Base-by-base conservation (phyloP, 1,284 basidiomycete species). In the Sporisorium iseilematis-ciliati region DNA sequence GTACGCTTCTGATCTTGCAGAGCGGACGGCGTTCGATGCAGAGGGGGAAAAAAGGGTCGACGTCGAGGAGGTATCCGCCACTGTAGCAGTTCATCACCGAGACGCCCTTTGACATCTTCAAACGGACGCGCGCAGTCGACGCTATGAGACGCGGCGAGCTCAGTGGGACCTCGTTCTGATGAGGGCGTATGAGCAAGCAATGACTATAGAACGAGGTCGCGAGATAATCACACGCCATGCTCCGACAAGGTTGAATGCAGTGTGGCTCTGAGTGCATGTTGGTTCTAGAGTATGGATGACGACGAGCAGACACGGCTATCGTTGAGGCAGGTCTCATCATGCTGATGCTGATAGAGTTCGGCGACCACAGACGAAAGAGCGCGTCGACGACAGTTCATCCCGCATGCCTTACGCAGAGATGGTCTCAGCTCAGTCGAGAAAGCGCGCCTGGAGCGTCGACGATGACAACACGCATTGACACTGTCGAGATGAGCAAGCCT, bases 21-120 rank as follows among this genome's bases (percentile, higher is more conserved):
- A 38, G 35, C 35, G 23, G 38, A 56, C 65, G 58, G 54, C 33
- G 56, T 68, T 62, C 59, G 40, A 49, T 54, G 50, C 59, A 62
- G 38, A 26, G 26, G 35, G 12, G 35, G 5, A 38, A 38, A 62
- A 49, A 38, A 54, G 46, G 35, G 55, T 45, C 59, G 65, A 62
- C 59, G 49, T 57, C 58, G 65, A 61, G 23, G 23, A 6, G 23
- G 26, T 23, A 23, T 33, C 33, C 29, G 49, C 33, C 52, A 43
- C 6, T 23, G 26, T 21, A 2, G 25, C 41, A 6, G 3, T 10
- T 20, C 26, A n/a, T n/a, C 26, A 7, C 48, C n/a, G 14, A 26
- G 25, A 50, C 26, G 23, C 7, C 48, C 23, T 50, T 18, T 38
- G 35, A 14, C 12, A 38, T 16, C 35, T 38, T 7, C 41, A 21